These are phyloP conservation scores for Dactylellina haptotyla DNA, from an alignment of 2,329 filamentous ascomycete genomes.

Conservation along the genomic window DNA sequence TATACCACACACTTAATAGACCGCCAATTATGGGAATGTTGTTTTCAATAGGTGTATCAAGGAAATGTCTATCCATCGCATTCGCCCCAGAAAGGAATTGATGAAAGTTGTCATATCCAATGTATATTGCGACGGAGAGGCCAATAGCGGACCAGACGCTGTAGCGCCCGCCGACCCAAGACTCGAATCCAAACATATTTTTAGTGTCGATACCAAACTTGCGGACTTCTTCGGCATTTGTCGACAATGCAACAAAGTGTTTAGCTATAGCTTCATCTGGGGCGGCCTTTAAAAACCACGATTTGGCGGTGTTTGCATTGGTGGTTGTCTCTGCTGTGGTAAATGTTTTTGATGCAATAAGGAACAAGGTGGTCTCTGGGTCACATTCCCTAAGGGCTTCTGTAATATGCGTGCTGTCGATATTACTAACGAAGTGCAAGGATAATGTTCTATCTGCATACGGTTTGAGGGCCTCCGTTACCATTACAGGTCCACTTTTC, in stretches of 20 bases:
- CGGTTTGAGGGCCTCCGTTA: constrained; percentile 94
- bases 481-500: constrained; percentile 92
- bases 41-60: constrained; percentile 84
- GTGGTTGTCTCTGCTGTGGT: constrained; percentile 97
- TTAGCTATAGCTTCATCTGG: constrained; percentile 83
- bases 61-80: constrained; percentile 99
- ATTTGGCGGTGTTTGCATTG: constrained; percentile 96
- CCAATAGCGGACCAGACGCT: constrained; percentile 99
- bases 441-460: constrained; percentile 88
- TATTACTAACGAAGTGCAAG: constrained; percentile 99
- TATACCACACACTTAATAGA: constrained; percentile 97
- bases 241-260: constrained; percentile 98
- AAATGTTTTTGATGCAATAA: constrained; percentile 98
- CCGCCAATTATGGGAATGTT: constrained; percentile 95
- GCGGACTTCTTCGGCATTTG: constrained; percentile 92
- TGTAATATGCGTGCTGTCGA: constrained; percentile 96
- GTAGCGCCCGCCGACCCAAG: constrained; percentile 98
- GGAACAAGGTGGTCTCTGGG: constrained; percentile 98
- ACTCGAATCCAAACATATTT: constrained; percentile 99
- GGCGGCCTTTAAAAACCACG: constrained; percentile 90
- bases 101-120: constrained; percentile 97
- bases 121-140: constrained; percentile 90
- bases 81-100: constrained; percentile 94
- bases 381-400: constrained; percentile 89
- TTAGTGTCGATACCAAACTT: constrained; percentile 99